Conservation (phyloP, 805 yeast species). For the Teunomyces barrocoloradensis region DNA sequence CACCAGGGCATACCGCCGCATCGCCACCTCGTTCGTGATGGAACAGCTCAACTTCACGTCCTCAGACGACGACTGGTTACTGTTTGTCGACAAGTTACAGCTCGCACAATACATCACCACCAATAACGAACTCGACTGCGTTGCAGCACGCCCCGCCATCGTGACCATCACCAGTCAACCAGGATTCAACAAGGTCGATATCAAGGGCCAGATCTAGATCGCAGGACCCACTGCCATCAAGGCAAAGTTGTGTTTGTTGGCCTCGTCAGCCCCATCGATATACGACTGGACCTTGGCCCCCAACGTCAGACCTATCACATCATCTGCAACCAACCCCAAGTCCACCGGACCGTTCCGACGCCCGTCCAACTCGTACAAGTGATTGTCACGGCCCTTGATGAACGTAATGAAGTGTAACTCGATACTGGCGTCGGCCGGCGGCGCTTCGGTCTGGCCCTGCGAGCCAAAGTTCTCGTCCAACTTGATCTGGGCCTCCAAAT, state of each 20-base stretch:
- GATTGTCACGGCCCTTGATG: slow-evolving; percentile 53
- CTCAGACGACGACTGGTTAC: slow-evolving; percentile 12
- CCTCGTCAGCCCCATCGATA: slow-evolving; percentile 59
- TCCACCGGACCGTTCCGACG: slow-evolving; percentile 74
- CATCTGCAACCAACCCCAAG: slow-evolving; percentile 45
- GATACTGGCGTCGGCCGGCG: slow-evolving; percentile 48
- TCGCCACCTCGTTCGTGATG: slow-evolving; percentile 36
- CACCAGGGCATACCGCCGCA: slow-evolving; percentile 53
- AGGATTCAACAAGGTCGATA: slow-evolving; percentile 64
- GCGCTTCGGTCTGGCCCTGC: slow-evolving; percentile 68
- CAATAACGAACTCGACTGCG: slow-evolving; percentile 28
- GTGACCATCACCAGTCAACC: slow-evolving; percentile 32
- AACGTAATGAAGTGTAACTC: slow-evolving; percentile 79
- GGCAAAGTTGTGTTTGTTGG: slow-evolving; percentile 63
- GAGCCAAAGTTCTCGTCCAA: slow-evolving; percentile 45
- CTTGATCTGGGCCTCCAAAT: slow-evolving; percentile 39
- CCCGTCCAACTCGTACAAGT: slow-evolving; percentile 85
- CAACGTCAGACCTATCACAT: slow-evolving; percentile 52
- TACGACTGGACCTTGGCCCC: slow-evolving; percentile 61
- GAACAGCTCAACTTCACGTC: slow-evolving; percentile 41
- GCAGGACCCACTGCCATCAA: slow-evolving; percentile 75
- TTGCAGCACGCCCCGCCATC: slow-evolving; percentile 33
- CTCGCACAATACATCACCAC: slow-evolving; percentile 28
- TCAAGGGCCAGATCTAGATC: slow-evolving; percentile 77
- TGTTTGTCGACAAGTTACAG: slow-evolving; percentile 43